These are phyloP conservation scores for Suhomyces panamericanus DNA, from an alignment of 1,139 yeast species.

Conservation along the genomic window DNA sequence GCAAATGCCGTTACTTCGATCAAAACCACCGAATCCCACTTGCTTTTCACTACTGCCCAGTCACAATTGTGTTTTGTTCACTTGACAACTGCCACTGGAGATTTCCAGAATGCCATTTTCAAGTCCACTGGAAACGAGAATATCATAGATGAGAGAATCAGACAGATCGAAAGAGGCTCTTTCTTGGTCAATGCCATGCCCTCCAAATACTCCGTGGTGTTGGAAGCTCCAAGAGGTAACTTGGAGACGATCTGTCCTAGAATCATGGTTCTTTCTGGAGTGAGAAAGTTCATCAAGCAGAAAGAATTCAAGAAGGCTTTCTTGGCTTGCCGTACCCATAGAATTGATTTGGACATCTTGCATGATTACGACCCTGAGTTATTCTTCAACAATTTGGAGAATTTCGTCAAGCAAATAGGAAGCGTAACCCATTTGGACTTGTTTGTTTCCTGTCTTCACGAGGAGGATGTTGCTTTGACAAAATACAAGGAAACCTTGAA, in stretches of 20 bases:
- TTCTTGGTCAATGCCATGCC: constrained; percentile 78
- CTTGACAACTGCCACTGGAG: constrained; percentile 43
- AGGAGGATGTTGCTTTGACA: constrained; percentile 81
- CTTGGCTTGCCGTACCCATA: constrained; percentile 79
- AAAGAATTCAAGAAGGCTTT: constrained; percentile 71
- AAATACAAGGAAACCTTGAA: constrained; percentile 75
- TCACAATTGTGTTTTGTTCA: constrained; percentile 83
- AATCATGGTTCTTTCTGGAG: constrained; percentile 84
- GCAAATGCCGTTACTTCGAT: constrained; percentile 82
- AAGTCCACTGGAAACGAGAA: constrained; percentile 19
- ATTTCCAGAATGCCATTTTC: constrained; percentile 18
- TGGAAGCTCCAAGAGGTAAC: constrained; percentile 96
- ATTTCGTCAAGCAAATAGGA: constrained; percentile 70
- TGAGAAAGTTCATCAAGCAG: constrained; percentile 63
- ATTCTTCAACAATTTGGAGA: constrained; percentile 62
- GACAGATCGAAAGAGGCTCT: constrained; percentile 92
- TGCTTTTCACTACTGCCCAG: constrained; percentile 86
- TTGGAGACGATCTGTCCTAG: constrained; percentile 92
- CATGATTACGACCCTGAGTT: constrained; percentile 81
- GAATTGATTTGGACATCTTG: constrained; percentile 85
- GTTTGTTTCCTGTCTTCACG: constrained; percentile 81
- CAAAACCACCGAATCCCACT: constrained; percentile 66
- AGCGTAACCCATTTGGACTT: constrained; percentile 78
- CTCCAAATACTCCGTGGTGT: constrained; percentile 74
- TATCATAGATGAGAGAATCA: constrained; percentile 72